Percentiles rank a stretch among this genome's conserved stretches.
Conservation (phyloP, 768 basidiomycete genomes). For the Lactarius pseudohatsudake region DNA sequence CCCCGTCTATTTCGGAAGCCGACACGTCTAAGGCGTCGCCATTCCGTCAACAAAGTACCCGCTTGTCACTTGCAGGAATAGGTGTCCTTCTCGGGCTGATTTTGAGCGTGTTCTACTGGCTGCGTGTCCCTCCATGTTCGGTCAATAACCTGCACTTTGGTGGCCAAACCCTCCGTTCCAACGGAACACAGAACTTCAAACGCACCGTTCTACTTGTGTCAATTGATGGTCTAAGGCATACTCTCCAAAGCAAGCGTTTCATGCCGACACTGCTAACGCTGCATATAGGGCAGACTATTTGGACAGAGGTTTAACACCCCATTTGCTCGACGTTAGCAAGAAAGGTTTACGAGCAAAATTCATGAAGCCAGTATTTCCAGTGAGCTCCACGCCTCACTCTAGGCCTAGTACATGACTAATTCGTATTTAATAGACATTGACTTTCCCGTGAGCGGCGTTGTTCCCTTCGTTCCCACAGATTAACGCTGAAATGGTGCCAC, state of each 20-base stretch:
- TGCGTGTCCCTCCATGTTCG: slow-evolving; percentile 3
- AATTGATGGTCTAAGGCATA: slow-evolving; percentile 75
- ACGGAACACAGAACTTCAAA: slow-evolving; percentile 82
- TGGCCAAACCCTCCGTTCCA: slow-evolving; percentile 53
- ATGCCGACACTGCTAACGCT: neutral
- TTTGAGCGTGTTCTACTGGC: slow-evolving; percentile 11
- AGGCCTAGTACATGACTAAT: slow-evolving; percentile 12
- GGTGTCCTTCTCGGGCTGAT: slow-evolving; percentile 14
- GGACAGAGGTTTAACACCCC: slow-evolving; percentile 81
- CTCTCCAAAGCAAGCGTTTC: neutral
- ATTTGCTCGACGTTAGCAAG: slow-evolving; percentile 76
- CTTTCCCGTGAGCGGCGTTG: slow-evolving; percentile 71
- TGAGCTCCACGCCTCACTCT: slow-evolving; percentile 38
- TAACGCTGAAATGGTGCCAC: slow-evolving; percentile 3
- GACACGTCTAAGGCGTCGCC: neutral
- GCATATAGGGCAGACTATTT: slow-evolving; percentile 75
- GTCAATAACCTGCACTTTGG: slow-evolving; percentile 36
- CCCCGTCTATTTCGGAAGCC: neutral
- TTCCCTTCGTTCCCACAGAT: neutral
- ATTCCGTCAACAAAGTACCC: neutral
- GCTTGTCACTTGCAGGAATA: slow-evolving; percentile 19
- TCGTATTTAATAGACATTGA: slow-evolving; percentile 58
- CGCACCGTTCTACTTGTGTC: slow-evolving; percentile 82
- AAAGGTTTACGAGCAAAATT: slow-evolving; percentile 85
- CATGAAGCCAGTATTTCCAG: slow-evolving; percentile 86